These are phyloP conservation scores for Vachellia collinsii DNA, from an alignment of 306 rosid genomes.

Conservation along the genomic window DNA sequence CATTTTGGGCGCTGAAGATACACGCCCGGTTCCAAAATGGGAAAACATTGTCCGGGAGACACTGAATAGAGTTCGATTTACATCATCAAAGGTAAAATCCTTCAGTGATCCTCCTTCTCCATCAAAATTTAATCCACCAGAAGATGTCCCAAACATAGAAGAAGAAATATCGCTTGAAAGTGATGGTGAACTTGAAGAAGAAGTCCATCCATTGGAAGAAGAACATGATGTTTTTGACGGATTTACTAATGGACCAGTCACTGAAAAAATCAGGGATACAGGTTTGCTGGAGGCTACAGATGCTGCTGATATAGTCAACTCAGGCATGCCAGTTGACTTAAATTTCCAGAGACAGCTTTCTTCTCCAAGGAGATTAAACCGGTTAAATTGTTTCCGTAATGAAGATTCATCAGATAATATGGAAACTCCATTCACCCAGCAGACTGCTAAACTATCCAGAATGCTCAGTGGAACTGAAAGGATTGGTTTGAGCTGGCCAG, in stretches of 20 bases:
- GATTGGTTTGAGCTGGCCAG: slow-evolving; percentile 98
- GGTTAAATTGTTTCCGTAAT: slow-evolving; percentile 54
- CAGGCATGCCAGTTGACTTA: slow-evolving; percentile 33
- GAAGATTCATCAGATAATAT: slow-evolving; percentile 40
- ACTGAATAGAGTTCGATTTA: slow-evolving; percentile 66
- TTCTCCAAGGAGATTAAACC: slow-evolving; percentile 62
- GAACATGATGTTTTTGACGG: slow-evolving; percentile 38
- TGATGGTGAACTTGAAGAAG: slow-evolving; percentile 87
- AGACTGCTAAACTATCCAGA: slow-evolving; percentile 57
- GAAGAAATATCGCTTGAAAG: slow-evolving; percentile 81
- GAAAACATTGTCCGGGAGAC: slow-evolving; percentile 85
- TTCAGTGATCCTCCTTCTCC: slow-evolving; percentile 98
- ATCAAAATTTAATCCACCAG: slow-evolving; percentile 79
- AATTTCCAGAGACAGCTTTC: slow-evolving; percentile 56
- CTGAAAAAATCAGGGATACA: slow-evolving; percentile 33
- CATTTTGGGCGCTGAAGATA: slow-evolving; percentile 96
- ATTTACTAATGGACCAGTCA: slow-evolving; percentile 35
- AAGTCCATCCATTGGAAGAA: slow-evolving; percentile 76
- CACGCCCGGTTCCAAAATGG: slow-evolving; percentile 83
- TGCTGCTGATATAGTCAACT: slow-evolving; percentile 41
- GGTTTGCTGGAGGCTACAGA: slow-evolving; percentile 41
- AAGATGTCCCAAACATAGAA: slow-evolving; percentile 70
- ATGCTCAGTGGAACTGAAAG: slow-evolving; percentile 89
- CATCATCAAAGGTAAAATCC: slow-evolving; percentile 59
- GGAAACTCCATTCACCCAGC: slow-evolving; percentile 50